phyloP scores from a whole-genome alignment of 768 basidiomycete genomes.

The Daedalea quercina region DNA sequence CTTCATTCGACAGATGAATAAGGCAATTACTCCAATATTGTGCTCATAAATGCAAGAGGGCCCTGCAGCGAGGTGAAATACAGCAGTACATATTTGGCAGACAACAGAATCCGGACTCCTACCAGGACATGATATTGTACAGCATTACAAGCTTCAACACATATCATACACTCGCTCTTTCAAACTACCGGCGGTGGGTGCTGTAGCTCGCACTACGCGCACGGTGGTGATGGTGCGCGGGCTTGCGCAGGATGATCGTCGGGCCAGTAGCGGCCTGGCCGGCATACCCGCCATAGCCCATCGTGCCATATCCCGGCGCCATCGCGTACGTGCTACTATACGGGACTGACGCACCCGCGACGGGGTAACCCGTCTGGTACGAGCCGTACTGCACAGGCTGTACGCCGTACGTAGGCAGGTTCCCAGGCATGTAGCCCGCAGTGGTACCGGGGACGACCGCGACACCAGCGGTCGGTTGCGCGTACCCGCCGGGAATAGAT shows the following conservation, averaged over 20 bases:
- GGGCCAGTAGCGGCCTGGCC: conserved; percentile 14
- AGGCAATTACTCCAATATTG: no score
- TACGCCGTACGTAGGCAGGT: neutral
- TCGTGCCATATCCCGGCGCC: neutral
- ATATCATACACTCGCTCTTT: no score
- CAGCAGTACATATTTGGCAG: no score
- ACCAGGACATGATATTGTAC: neutral
- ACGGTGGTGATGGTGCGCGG: conserved; percentile 9
- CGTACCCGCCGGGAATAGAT: neutral
- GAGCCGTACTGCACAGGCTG: neutral
- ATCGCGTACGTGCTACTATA: neutral
- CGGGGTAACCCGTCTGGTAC: neutral
- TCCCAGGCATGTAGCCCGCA: neutral
- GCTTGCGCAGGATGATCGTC: conserved; percentile 16
- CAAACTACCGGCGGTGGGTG: neutral
- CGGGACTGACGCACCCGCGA: neutral
- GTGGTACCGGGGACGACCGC: neutral
- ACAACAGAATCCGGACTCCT: no score
- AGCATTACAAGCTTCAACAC: neutral
- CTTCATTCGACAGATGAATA: no score
- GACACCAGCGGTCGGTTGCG: neutral
- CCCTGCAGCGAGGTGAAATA: no score
- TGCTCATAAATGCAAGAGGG: no score
- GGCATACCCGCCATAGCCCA: conserved; percentile 5
- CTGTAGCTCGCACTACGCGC: conserved; percentile 1